Evolutionary conservation across 495 filamentous ascomycete species (phyloP), one percentile per base, ranked within the genome.

Genomic region (Hypoxylon subgilvum): DNA sequence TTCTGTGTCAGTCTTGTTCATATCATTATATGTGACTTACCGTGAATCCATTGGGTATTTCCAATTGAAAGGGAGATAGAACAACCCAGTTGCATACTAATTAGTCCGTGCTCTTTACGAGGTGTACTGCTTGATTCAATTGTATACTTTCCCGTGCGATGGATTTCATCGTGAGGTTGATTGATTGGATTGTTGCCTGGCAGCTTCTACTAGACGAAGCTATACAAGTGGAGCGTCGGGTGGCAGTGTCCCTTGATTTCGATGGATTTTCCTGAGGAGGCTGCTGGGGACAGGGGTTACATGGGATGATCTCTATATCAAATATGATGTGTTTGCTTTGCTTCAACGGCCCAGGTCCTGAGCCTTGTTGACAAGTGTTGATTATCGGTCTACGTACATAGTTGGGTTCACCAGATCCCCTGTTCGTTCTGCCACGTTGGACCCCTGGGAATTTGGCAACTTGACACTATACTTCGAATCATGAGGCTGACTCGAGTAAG

Each of bases 31-130:
- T 41, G 17, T 52, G 52, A 52, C 46, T 51, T 62, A 52, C 57
- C 52, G 19, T 22, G 10, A 18, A 14, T 35, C 46, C 18, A 62
- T 57, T 62, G 59, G 59, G 40, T 52, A 52, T 41, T 46, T 32
- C 45, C n/a, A n/a, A n/a, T n/a, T 46, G 18, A 39, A 49, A 30
- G n/a, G 10, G 28, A 30, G 34, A 19, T 46, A 52, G 31, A 40
- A 41, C 31, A 6, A 35, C 27, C 27, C 27, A 30, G 27, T 10
- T 30, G 27, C 10, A 5, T 30, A 5, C 5, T 5, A n/a, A n/a
- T n/a, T n/a, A n/a, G n/a, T n/a, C n/a, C n/a, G n/a, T n/a, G n/a
- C n/a, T n/a, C n/a, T n/a, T n/a, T n/a, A n/a, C n/a, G n/a, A n/a
- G n/a, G n/a, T n/a, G n/a, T n/a, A n/a, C n/a, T n/a, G n/a, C n/a